These are phyloP conservation scores for Fusarium poae DNA, from an alignment of 2,329 filamentous ascomycete species.

Conservation along the genomic window DNA sequence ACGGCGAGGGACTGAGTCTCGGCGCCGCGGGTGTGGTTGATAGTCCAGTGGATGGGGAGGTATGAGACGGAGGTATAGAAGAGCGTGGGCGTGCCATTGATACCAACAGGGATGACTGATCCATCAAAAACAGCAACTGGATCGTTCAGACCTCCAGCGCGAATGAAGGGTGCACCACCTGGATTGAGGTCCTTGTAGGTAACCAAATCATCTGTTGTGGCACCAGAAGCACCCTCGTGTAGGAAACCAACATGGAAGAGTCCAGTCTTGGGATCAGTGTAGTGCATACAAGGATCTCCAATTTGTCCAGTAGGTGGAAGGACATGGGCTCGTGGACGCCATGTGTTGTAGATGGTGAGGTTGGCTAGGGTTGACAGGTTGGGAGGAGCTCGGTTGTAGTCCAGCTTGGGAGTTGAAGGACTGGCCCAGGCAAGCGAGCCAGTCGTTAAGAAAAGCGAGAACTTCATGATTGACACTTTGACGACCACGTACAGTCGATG, in stretches of 20 bases:
- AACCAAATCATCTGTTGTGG: slow-evolving; percentile 59
- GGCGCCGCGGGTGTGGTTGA: slow-evolving; percentile 59
- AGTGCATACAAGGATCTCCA: slow-evolving; percentile 61
- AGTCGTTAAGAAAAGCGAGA: slow-evolving; percentile 29
- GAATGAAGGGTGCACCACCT: slow-evolving; percentile 59
- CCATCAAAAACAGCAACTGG: slow-evolving; percentile 58
- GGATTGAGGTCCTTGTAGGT: slow-evolving; percentile 55
- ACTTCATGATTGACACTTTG: slow-evolving; percentile 28
- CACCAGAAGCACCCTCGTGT: slow-evolving; percentile 54
- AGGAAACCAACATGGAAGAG: slow-evolving; percentile 61
- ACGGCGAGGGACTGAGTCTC: slow-evolving; percentile 61
- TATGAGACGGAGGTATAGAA: slow-evolving; percentile 61
- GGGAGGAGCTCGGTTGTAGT: slow-evolving; percentile 55
- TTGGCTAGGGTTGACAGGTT: slow-evolving; percentile 57
- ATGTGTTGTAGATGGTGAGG: slow-evolving; percentile 52
- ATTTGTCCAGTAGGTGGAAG: slow-evolving; percentile 57
- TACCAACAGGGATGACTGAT: slow-evolving; percentile 58
- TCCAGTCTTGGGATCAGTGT: slow-evolving; percentile 58
- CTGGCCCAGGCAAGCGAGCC: slow-evolving; percentile 38
- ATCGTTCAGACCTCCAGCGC: slow-evolving; percentile 51
- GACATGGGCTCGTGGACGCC: slow-evolving; percentile 56
- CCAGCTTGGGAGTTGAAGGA: slow-evolving; percentile 39
- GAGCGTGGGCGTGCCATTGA: slow-evolving; percentile 59
- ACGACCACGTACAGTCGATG: not conserved
- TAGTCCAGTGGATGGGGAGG: slow-evolving; percentile 61